Evolutionary conservation across 2,329 filamentous ascomycete species (phyloP).

Genomic region (Blumeria hordei): DNA sequence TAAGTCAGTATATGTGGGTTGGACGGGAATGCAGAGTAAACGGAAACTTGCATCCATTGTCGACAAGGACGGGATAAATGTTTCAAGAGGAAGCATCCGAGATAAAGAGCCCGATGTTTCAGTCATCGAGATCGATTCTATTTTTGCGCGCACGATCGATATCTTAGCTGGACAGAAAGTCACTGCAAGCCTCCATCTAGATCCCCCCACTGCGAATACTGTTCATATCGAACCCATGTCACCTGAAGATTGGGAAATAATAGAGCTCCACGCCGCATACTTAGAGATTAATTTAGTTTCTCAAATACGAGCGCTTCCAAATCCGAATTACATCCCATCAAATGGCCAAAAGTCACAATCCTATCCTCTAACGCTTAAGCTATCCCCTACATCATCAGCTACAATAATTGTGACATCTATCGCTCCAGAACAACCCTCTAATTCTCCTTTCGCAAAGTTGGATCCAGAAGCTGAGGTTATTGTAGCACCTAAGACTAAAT

Average conservation of each 20-base stretch:
- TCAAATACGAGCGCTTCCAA: slow-evolving; percentile 82
- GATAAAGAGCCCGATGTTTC: slow-evolving; percentile 50
- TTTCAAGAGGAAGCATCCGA: slow-evolving; percentile 28
- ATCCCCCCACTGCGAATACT: slow-evolving; percentile 76
- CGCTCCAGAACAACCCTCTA: slow-evolving; percentile 43
- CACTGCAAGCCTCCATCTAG: slow-evolving; percentile 48
- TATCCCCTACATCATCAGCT: slow-evolving; percentile 86
- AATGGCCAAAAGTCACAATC: slow-evolving; percentile 27
- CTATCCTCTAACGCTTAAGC: slow-evolving; percentile 72
- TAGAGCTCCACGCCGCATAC: slow-evolving; percentile 89
- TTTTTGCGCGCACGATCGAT: slow-evolving; percentile 53
- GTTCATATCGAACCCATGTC: slow-evolving; percentile 94
- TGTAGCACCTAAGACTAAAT: slow-evolving; percentile 75
- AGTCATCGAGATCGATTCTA: slow-evolving; percentile 68
- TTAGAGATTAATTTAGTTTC: slow-evolving; percentile 80
- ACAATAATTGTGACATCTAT: slow-evolving; percentile 71
- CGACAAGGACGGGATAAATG: slow-evolving; percentile 45
- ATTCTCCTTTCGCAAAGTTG: slow-evolving; percentile 69
- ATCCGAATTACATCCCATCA: slow-evolving; percentile 40
- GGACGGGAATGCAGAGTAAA: slow-evolving; percentile 96
- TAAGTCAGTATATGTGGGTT: slow-evolving; percentile 67
- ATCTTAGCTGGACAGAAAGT: slow-evolving; percentile 65
- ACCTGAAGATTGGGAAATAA: slow-evolving; percentile 94
- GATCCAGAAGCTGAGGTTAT: slow-evolving; percentile 89
- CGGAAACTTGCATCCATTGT: slow-evolving; percentile 51